Percentiles rank a stretch among this genome's conserved stretches.
Evolutionary conservation across 1,284 basidiomycete species (phyloP).

Genomic region (Pyrrhoderma lamaoense): DNA sequence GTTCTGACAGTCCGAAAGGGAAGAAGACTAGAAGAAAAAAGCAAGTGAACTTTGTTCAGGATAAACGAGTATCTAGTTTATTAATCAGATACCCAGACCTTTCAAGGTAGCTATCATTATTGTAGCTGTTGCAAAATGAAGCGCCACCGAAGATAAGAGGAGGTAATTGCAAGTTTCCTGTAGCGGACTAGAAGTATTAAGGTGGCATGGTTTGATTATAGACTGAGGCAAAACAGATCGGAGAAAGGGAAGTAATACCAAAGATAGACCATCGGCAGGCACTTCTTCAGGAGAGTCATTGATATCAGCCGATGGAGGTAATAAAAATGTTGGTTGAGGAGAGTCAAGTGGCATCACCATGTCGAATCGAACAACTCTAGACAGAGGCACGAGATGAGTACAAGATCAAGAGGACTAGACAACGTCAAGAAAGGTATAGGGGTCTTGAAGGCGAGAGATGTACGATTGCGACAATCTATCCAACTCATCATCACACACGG

Average conservation of each 20-base stretch:
- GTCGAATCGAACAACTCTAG: conserved; percentile 11
- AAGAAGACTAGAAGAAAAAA: conserved; percentile 33
- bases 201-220: conserved; percentile 24
- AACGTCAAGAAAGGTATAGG: neutral
- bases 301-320: conserved; percentile 35
- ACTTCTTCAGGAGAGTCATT: conserved; percentile 46
- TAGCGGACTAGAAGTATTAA: conserved; percentile 19
- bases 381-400: conserved; percentile 6
- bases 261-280: conserved; percentile 34
- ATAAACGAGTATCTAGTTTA: neutral
- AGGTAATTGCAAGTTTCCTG: conserved; percentile 29
- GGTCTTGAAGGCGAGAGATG: neutral
- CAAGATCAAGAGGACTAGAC: conserved; percentile 8
- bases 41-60: no score
- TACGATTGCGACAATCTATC: neutral
- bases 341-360: conserved; percentile 40
- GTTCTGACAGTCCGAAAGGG: conserved; percentile 73
- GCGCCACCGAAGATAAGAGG: conserved; percentile 62
- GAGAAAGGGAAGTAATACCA: conserved; percentile 25
- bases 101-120: conserved; percentile 35
- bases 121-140: conserved; percentile 71
- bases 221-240: neutral
- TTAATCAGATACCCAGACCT: no score
- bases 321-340: conserved; percentile 33
- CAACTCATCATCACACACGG: neutral